phyloP scores from a whole-genome alignment of 1,139 yeast genomes.

The Lodderomyces theae region DNA sequence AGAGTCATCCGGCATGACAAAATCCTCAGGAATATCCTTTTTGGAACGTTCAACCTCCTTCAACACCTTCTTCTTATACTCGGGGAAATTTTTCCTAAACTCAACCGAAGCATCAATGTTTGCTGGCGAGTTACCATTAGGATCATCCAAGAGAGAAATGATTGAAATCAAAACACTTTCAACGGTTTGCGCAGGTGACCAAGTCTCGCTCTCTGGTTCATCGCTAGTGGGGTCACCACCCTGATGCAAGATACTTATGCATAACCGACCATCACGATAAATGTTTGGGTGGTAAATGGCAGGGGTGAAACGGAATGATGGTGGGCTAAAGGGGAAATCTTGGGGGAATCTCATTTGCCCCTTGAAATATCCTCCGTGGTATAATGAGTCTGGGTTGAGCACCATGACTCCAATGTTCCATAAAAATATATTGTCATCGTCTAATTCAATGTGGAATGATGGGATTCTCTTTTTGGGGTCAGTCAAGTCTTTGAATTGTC shows the following conservation, averaged over 20 bases:
- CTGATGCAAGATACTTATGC: slow-evolving; percentile 89
- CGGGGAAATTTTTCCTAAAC: slow-evolving; percentile 80
- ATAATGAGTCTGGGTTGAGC: slow-evolving; percentile 81
- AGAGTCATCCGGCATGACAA: slow-evolving; percentile 68
- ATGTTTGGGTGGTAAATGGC: slow-evolving; percentile 94
- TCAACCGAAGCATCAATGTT: slow-evolving; percentile 95
- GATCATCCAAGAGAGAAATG: slow-evolving; percentile 87
- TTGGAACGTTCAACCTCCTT: slow-evolving; percentile 83
- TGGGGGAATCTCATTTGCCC: slow-evolving; percentile 92
- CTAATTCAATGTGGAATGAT: slow-evolving; percentile 82
- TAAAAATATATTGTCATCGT: slow-evolving; percentile 84
- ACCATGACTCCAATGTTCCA: slow-evolving; percentile 97
- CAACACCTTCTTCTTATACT: slow-evolving; percentile 73
- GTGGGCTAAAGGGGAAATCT: slow-evolving; percentile 91
- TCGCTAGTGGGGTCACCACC: slow-evolving; percentile 87
- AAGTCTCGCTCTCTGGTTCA: slow-evolving; percentile 88
- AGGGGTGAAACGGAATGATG: slow-evolving; percentile 89
- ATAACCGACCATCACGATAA: slow-evolving; percentile 86
- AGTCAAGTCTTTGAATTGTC: slow-evolving; percentile 90
- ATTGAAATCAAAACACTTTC: slow-evolving; percentile 88
- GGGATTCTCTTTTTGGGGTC: slow-evolving; percentile 93
- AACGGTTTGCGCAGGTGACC: slow-evolving; percentile 97
- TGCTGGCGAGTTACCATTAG: slow-evolving; percentile 91
- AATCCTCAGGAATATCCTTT: slow-evolving; percentile 81
- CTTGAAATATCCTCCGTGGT: slow-evolving; percentile 94